These are phyloP conservation scores for Phialocephala subalpina DNA, from an alignment of 2,329 filamentous ascomycete species.

Conservation along the genomic window DNA sequence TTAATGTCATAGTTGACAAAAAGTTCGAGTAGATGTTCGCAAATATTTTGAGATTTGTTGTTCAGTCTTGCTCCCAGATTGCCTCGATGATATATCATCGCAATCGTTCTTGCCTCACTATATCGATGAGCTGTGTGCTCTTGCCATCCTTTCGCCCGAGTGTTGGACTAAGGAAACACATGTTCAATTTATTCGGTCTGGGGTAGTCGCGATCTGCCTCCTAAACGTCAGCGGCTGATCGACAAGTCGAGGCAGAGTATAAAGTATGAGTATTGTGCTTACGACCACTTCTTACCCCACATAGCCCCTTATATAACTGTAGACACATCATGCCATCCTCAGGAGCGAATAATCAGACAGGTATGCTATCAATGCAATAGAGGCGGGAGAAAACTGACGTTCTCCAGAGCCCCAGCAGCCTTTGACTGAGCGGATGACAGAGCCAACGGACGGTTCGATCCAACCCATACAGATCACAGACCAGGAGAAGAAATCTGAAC, in stretches of 20 bases:
- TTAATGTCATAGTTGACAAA: no score
- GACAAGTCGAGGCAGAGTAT: neutral
- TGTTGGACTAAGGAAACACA: neutral
- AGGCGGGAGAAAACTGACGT: neutral
- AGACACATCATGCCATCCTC: neutral
- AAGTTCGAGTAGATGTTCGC: no score
- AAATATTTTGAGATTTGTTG: no score
- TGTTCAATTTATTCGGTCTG: slow-evolving; percentile 6
- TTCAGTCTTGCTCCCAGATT: no score
- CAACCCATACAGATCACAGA: slow-evolving; percentile 11
- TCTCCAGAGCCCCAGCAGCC: neutral
- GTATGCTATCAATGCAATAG: neutral
- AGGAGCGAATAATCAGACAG: neutral
- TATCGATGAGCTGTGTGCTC: neutral
- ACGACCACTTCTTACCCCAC: no score
- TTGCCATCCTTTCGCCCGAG: neutral
- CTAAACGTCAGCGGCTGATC: slow-evolving; percentile 10
- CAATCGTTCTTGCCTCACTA: no score
- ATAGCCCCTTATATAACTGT: neutral
- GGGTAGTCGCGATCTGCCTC: neutral
- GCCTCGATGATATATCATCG: no score
- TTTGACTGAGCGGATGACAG: slow-evolving; percentile 9
- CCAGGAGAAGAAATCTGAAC: slow-evolving; percentile 11
- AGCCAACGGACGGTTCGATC: neutral
- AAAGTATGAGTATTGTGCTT: neutral